Evolutionary conservation across 371 early-diverging fungal genomes (phyloP), one percentile per base, ranked within the genome.

Genomic region (Rhizopus microsporus): DNA sequence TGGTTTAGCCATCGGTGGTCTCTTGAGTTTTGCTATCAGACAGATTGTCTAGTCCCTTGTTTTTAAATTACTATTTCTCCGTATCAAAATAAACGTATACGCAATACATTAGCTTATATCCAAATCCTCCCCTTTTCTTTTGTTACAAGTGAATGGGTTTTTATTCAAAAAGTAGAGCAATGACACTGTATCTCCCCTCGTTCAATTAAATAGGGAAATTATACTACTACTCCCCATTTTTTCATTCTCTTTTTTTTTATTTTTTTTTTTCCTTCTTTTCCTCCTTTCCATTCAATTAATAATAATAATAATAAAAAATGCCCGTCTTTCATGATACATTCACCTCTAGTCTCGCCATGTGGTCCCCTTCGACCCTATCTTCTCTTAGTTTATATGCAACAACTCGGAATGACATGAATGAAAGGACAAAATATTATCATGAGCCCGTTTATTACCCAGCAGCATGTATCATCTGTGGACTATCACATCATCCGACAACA

Each of bases 1-100:
- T 7, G 92, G 92, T 3, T 65, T 92, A 51, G 89, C 89, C 0
- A 54, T 88, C 31, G 92, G 92, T 39, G 84, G 88, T 5, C 55
- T 72, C 9, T 62, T 83, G 34, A 81, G 82, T 54, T 88, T 88
- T 68, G 62, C 68, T 13, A 60, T 86, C 4, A 64, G 85, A 56
- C 63, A 56, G 15, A 61, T 83, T 67, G 72, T 83, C 49, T 85
- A 69, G 43, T 56, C 31, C 32, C 9, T 7, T 30, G 0, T 47
- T 10, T 42, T 15, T 10, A 6, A 42, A 15, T n/a, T 42, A n/a
- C 6, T n/a, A 13, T 42, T 10, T 42, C 15, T 42, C 10, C 15
- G 6, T 42, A 6, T 15, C 6, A 33, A 38, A 57, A 48, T 29
- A 43, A 50, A 57, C 50, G 51, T 50, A 57, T 4, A 30, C 32